phyloP scores from a whole-genome alignment of 176 grass and related monocot genomes.

The Pontederia paniculata region DNA sequence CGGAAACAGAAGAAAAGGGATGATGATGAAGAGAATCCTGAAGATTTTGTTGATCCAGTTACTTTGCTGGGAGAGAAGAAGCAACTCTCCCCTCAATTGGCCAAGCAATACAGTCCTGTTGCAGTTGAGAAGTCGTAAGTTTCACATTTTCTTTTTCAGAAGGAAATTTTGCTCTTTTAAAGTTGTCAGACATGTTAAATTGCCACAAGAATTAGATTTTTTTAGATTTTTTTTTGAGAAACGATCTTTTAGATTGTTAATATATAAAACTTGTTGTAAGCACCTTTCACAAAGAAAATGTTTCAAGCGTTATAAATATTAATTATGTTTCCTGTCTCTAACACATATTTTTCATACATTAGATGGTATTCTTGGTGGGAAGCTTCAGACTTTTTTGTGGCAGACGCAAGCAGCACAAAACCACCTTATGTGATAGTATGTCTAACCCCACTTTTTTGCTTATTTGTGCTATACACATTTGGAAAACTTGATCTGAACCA shows the following conservation, averaged over 20 bases:
- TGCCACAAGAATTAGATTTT: conserved; percentile 10
- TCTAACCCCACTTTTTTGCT: not conserved
- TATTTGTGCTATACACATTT: not conserved
- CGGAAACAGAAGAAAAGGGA: conserved; percentile 53
- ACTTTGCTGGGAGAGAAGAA: conserved; percentile 54
- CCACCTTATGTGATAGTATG: conserved; percentile 71
- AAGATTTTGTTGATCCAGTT: conserved; percentile 46
- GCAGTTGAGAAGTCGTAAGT: conserved; percentile 62
- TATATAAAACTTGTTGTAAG: conserved; percentile 3
- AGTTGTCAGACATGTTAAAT: not conserved
- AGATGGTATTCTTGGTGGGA: conserved; percentile 92
- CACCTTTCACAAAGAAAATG: not conserved
- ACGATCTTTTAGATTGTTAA: conserved; percentile 4
- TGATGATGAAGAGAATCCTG: conserved; percentile 30
- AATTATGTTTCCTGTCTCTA: conserved; percentile 7
- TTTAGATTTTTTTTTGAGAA: not conserved
- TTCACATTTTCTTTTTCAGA: not conserved
- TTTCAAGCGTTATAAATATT: too few relatives aligned
- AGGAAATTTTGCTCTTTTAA: not conserved
- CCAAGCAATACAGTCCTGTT: conserved; percentile 58
- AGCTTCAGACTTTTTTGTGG: conserved; percentile 50
- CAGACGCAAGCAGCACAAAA: conserved; percentile 54
- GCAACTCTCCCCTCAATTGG: conserved; percentile 47
- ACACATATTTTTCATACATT: conserved; percentile 1
- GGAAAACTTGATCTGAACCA: not conserved